Conservation (phyloP, 2,329 filamentous ascomycete species). For the Apiospora rasikravindrae region DNA sequence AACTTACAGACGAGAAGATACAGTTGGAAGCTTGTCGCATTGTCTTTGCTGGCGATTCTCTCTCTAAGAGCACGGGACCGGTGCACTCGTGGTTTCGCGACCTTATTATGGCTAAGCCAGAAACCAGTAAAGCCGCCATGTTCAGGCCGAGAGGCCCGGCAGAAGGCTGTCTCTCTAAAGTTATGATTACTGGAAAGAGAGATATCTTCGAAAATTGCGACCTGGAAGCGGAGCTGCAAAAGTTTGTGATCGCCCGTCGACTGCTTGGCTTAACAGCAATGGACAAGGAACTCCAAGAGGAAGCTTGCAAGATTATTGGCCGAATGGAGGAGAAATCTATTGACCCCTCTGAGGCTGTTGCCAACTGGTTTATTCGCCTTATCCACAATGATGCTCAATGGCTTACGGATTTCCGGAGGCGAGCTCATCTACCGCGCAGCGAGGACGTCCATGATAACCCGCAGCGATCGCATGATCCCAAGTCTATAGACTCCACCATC, state of each 20-base stretch:
- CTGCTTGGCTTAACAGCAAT: slow-evolving; percentile 63
- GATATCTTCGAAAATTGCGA: slow-evolving; percentile 62
- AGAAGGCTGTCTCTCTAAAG: slow-evolving; percentile 52
- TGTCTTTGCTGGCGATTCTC: slow-evolving; percentile 58
- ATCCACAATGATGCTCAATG: slow-evolving; percentile 57
- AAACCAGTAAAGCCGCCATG: slow-evolving; percentile 49
- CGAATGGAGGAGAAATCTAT: slow-evolving; percentile 59
- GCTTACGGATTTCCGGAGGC: slow-evolving; percentile 60
- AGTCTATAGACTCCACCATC: slow-evolving; percentile 63
- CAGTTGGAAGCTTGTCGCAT: slow-evolving; percentile 65
- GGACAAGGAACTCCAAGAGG: slow-evolving; percentile 64
- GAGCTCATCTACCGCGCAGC: slow-evolving; percentile 61
- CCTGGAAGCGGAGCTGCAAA: slow-evolving; percentile 58
- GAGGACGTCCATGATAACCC: slow-evolving; percentile 58
- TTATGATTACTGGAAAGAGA: slow-evolving; percentile 63
- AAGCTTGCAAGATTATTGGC: slow-evolving; percentile 63
- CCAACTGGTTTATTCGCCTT: slow-evolving; percentile 62
- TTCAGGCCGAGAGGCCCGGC: slow-evolving; percentile 52
- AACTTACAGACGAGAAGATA: slow-evolving; percentile 58
- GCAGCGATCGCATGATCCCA: slow-evolving; percentile 57
- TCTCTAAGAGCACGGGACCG: slow-evolving; percentile 43
- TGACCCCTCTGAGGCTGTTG: slow-evolving; percentile 54
- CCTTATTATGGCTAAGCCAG: slow-evolving; percentile 57
- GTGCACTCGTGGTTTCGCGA: slow-evolving; percentile 63
- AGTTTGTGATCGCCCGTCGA: slow-evolving; percentile 56